phyloP scores from a whole-genome alignment of 805 yeast species.

The Blastobotrys americana region DNA sequence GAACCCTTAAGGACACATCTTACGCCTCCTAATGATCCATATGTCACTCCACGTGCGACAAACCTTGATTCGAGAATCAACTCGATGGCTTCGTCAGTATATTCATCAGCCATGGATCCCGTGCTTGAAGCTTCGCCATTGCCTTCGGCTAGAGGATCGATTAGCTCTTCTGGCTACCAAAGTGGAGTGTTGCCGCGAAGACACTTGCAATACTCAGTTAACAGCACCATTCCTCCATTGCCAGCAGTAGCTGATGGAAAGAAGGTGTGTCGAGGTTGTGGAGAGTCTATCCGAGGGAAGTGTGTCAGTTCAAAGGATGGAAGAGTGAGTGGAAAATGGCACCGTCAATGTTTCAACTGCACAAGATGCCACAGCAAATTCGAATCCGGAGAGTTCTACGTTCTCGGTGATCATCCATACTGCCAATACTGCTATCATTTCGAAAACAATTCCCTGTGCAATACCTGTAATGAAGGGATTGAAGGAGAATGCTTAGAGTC shows the following conservation, averaged over 20 bases:
- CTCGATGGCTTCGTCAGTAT: slow-evolving; percentile 8
- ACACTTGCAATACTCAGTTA: not conserved
- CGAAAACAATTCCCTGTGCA: slow-evolving; percentile 68
- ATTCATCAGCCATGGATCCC: slow-evolving; percentile 4
- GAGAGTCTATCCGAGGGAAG: slow-evolving; percentile 46
- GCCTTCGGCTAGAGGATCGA: not conserved
- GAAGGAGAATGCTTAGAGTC: slow-evolving; percentile 87
- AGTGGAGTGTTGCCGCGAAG: not conserved
- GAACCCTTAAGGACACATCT: too few species aligned
- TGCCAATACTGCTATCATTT: slow-evolving; percentile 74
- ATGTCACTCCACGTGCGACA: not conserved
- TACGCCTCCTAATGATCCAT: not conserved
- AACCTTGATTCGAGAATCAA: not conserved
- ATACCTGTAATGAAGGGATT: slow-evolving; percentile 62
- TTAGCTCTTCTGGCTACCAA: not conserved
- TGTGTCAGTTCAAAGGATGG: slow-evolving; percentile 79
- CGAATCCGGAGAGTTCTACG: slow-evolving; percentile 43
- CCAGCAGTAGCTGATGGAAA: slow-evolving; percentile 1
- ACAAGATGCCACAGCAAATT: slow-evolving; percentile 49
- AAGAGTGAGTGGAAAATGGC: slow-evolving; percentile 76
- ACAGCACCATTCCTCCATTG: too few species aligned
- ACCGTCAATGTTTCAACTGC: slow-evolving; percentile 77
- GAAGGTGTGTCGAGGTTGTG: slow-evolving; percentile 62
- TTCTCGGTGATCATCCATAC: slow-evolving; percentile 68
- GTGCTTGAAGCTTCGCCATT: slow-evolving; percentile 1